Base-by-base conservation (phyloP, 441 rosid species). In the Breynia disticha region DNA sequence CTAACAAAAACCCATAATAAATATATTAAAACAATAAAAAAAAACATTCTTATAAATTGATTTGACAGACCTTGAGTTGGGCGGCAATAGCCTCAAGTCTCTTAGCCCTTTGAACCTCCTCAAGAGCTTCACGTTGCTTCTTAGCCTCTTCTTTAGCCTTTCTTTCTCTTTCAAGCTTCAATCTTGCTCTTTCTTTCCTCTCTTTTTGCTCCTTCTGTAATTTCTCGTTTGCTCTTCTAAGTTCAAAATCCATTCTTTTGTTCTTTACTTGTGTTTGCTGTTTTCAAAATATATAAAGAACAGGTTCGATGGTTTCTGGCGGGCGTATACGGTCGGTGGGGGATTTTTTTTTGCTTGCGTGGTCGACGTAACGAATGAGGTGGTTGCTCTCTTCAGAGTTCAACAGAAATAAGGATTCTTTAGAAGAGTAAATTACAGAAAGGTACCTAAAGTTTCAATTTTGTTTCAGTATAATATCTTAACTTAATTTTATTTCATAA, bases 161-260 rank as follows among this genome's bases (percentile, higher is more conserved):
- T 59, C 75, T 76, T 65, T 93, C 99, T 54, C 71, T 75, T 12
- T 76, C 77, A 59, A 84, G 69, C 56, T 72, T 86, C 32, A 78
- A 73, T 63, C 75, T 80, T 16, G 90, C 96, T 43, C 59, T 82
- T 49, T 80, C 79, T 47, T 89, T 93, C 68, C 96, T 79, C 68
- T 86, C 96, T 59, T 65, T 79, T 62, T 93, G 97, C 56, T 93
- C 99, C 62, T 64, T 86, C 62, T 89, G 90, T 11, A 89, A 86
- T 86, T 83, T 83, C 80, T 89, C 97, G 48, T 83, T 82, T 61
- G 96, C 97, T 47, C 91, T 82, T 69, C 97, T 72, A 59, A 93
- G 75, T 76, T 89, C 95, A 58, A 80, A 89, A 80, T 93, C 99
- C 99, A 86, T 90, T 51, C 39, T 45, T 43, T 19, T 11, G 22